A percentile compares a stretch with the other conserved stretches of the same genome.
These are phyloP conservation scores for Sugiyamaella marilandica DNA, from an alignment of 805 yeast species.

Conservation along the genomic window DNA sequence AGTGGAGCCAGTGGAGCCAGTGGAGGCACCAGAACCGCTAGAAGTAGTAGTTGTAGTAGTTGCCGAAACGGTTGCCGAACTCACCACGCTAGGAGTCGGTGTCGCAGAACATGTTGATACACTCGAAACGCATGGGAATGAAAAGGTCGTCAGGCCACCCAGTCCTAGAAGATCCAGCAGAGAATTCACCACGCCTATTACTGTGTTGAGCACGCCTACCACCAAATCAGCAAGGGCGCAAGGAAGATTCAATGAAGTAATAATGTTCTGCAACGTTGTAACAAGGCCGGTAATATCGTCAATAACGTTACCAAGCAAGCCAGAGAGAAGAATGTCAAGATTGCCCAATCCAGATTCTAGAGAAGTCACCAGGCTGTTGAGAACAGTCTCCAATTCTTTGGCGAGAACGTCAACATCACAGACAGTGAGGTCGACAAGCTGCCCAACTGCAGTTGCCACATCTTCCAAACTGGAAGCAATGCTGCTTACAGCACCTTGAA, in stretches of 20 bases:
- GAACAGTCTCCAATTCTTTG: background rate
- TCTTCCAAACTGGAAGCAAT: background rate
- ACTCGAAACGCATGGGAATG: background rate
- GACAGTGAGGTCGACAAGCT: background rate
- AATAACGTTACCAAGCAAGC: background rate
- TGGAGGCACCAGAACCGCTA: conserved; percentile 1
- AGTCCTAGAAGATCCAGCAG: background rate
- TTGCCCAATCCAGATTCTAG: background rate
- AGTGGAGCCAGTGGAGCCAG: conserved; percentile 1
- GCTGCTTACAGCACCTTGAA: background rate
- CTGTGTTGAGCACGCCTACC: background rate
- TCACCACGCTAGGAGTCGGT: background rate
- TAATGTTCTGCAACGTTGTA: background rate
- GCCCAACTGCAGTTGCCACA: background rate
- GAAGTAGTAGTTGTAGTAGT: background rate
- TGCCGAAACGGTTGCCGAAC: background rate
- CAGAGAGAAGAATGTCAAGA: background rate
- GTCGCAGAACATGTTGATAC: background rate
- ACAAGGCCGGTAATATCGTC: background rate
- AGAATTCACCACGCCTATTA: background rate
- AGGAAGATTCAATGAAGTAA: background rate
- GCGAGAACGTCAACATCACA: conserved; percentile 4
- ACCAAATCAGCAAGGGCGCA: conserved; percentile 2
- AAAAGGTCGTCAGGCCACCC: background rate
- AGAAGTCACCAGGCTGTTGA: background rate